A percentile compares a stretch with the other conserved stretches of the same genome.
These are phyloP conservation scores for Halophytophthora batemanensis DNA, from an alignment of 352 stramenopile species.

Conservation along the genomic window DNA sequence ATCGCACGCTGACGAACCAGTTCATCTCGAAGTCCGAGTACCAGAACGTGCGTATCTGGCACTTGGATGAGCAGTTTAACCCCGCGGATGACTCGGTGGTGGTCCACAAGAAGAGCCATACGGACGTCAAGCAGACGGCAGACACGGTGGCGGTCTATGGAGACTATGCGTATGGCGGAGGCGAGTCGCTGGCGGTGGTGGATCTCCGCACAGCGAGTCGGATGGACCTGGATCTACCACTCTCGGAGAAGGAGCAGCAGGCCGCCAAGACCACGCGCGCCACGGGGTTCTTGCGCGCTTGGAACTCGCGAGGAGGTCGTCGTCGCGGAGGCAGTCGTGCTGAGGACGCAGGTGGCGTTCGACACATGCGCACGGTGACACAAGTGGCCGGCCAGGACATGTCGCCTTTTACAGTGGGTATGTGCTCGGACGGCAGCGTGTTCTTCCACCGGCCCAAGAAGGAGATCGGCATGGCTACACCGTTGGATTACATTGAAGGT, in stretches of 20 bases:
- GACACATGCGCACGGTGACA: conserved; percentile 74
- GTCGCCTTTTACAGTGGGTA: conserved; percentile 69
- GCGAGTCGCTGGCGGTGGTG: conserved; percentile 62
- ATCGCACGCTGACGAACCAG: conserved; percentile 44
- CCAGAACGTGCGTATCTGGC: conserved; percentile 83
- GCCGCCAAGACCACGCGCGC: conserved; percentile 30
- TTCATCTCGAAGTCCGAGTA: conserved; percentile 86
- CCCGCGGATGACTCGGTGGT: conserved; percentile 23
- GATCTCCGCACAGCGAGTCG: conserved; percentile 51
- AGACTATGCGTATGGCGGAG: conserved; percentile 71
- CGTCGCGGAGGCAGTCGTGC: conserved; percentile 32
- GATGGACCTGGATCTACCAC: conserved; percentile 70
- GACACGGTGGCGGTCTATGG: conserved; percentile 68
- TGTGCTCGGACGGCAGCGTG: conserved; percentile 82
- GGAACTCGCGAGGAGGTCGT: conserved; percentile 36
- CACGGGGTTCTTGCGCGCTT: conserved; percentile 32
- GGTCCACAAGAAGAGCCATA: conserved; percentile 68
- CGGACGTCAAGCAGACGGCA: conserved; percentile 68
- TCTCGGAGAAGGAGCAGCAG: conserved; percentile 61
- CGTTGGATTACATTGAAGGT: conserved; percentile 70
- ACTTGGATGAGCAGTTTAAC: conserved; percentile 58
- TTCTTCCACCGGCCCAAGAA: conserved; percentile 63
- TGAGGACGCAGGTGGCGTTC: conserved; percentile 42
- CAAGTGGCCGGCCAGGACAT: conserved; percentile 58
- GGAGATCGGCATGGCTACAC: conserved; percentile 56